Evolutionary conservation across 306 rosid species (phyloP).

Genomic region (Inga oerstediana): DNA sequence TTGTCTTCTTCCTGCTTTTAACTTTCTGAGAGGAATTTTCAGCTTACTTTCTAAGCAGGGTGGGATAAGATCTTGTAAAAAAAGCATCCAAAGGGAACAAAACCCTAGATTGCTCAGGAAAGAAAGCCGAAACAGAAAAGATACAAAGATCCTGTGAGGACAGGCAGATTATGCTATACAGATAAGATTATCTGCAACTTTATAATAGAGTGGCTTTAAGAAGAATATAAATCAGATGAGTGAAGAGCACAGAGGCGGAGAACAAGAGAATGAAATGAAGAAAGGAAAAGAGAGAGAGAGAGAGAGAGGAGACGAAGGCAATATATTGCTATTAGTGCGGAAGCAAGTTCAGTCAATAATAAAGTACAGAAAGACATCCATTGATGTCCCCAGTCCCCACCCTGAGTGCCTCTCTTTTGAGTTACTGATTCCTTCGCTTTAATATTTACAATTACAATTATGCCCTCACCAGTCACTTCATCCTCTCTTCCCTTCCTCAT

Average conservation of each 20-base stretch:
- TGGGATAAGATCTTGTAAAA: slow-evolving; percentile 81
- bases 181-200: slow-evolving; percentile 15
- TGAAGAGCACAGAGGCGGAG: not conserved
- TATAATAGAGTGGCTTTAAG: slow-evolving; percentile 36
- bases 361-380: slow-evolving; percentile 28
- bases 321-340: slow-evolving; percentile 11
- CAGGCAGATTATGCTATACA: slow-evolving; percentile 1
- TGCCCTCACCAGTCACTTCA: not conserved
- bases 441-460: not conserved
- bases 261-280: not conserved
- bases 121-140: slow-evolving; percentile 24
- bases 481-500: not conserved
- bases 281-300: not conserved
- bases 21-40: slow-evolving; percentile 37
- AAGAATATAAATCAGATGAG: slow-evolving; percentile 27
- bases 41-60: slow-evolving; percentile 74
- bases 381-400: too few species aligned
- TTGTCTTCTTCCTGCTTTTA: slow-evolving; percentile 30
- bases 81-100: slow-evolving; percentile 58
- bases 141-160: slow-evolving; percentile 33
- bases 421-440: not conserved
- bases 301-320: not conserved
- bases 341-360: slow-evolving; percentile 10
- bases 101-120: slow-evolving; percentile 35
- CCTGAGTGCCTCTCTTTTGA: not conserved